Conservation (phyloP, 2,329 filamentous ascomycete species). For the Ophiostoma sp. region DNA sequence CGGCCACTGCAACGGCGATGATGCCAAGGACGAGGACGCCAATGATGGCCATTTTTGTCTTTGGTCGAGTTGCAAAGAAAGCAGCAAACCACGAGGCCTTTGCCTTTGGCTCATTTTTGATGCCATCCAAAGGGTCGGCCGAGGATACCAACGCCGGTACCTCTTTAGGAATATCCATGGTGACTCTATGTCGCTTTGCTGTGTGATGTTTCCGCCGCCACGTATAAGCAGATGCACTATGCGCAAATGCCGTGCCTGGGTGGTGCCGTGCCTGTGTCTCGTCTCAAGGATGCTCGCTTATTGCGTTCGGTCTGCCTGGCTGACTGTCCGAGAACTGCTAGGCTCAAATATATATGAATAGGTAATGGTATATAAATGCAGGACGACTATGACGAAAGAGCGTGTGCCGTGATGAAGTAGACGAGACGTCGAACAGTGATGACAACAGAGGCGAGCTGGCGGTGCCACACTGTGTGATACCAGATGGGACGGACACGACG, state of each 20-base stretch:
- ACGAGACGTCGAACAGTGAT: not conserved
- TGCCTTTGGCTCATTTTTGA: not conserved
- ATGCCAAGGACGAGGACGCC: constrained; percentile 25
- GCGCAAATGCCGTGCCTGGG: not conserved
- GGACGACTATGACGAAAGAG: not conserved
- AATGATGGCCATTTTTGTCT: constrained; percentile 23
- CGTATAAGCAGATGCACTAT: not conserved
- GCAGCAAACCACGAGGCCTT: constrained; percentile 11
- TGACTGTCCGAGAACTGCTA: not conserved
- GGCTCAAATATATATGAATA: not conserved
- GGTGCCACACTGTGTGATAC: not conserved
- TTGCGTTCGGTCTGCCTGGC: not conserved
- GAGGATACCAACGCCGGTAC: not conserved
- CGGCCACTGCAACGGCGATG: constrained; percentile 18
- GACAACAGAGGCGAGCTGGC: not conserved
- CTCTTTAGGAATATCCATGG: not conserved
- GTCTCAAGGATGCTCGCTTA: not conserved
- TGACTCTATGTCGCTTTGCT: not conserved
- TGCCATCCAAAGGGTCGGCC: not conserved
- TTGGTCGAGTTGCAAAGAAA: constrained; percentile 17
- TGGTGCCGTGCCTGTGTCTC: not conserved
- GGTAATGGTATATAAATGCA: not conserved
- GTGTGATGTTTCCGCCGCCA: not conserved
- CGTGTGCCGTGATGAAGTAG: too few species aligned
- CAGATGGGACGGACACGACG: not conserved